These are phyloP conservation scores for Cerioporus squamosus DNA, from an alignment of 1,284 basidiomycete species.

Conservation along the genomic window DNA sequence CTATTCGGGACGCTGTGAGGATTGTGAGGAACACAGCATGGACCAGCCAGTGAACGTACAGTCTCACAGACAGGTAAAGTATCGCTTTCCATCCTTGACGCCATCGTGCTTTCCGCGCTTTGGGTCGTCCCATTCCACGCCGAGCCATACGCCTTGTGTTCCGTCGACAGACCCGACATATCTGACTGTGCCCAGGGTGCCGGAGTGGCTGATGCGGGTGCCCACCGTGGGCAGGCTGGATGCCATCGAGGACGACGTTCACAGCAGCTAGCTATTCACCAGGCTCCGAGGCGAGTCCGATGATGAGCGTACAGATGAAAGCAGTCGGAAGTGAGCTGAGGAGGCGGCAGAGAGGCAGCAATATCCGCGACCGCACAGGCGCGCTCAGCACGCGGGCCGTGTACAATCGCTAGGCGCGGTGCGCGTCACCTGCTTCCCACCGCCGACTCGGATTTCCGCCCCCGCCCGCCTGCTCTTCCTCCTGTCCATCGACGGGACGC, in stretches of 20 bases:
- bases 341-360: background rate
- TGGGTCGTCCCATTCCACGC: conserved; percentile 94
- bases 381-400: background rate
- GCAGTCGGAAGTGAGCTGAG: background rate
- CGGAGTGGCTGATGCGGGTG: conserved; percentile 54
- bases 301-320: background rate
- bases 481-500: background rate
- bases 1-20: conserved; percentile 41
- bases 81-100: conserved; percentile 72
- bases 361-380: too few species aligned
- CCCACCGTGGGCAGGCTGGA: conserved; percentile 41
- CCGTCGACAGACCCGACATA: conserved; percentile 72
- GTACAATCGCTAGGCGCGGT: background rate
- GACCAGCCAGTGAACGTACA: conserved; percentile 11
- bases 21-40: conserved; percentile 12
- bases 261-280: background rate
- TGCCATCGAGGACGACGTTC: background rate
- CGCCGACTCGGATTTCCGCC: conserved; percentile 10
- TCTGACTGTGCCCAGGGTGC: conserved; percentile 68
- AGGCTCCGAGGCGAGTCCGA: background rate
- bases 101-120: conserved; percentile 88
- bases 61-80: conserved; percentile 81
- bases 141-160: conserved; percentile 81
- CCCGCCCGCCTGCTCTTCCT: background rate
- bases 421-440: background rate